phyloP scores from a whole-genome alignment of 2,329 filamentous ascomycete species.

The Sodiomyces alkalinus region DNA sequence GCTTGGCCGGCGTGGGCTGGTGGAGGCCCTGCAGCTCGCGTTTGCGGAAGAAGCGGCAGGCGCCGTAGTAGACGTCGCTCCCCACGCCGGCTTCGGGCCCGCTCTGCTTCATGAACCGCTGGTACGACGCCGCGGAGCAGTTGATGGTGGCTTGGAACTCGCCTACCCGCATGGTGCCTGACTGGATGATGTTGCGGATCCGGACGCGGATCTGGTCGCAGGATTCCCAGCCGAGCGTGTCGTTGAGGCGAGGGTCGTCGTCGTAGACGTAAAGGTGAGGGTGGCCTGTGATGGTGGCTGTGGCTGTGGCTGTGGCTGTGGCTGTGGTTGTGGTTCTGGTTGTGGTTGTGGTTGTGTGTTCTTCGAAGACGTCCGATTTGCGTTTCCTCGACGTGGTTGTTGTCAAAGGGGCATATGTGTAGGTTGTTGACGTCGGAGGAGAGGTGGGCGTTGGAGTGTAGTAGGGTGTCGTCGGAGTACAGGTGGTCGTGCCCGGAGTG shows the following conservation, averaged over 20 bases:
- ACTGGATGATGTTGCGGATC: slow-evolving; percentile 24
- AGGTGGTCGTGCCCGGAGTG: too few species aligned
- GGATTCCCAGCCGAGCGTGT: neutral
- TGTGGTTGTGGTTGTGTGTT: too few species aligned
- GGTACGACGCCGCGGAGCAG: slow-evolving; percentile 20
- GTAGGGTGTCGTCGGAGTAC: too few species aligned
- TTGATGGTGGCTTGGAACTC: slow-evolving; percentile 27
- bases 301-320: too few species aligned
- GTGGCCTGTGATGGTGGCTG: too few species aligned
- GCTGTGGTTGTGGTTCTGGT: too few species aligned
- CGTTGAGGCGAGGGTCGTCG: neutral
- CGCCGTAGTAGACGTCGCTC: slow-evolving; percentile 18
- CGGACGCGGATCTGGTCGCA: slow-evolving; percentile 6
- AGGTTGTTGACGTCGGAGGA: too few species aligned
- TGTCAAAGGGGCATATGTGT: too few species aligned
- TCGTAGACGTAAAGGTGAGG: neutral
- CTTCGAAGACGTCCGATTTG: slow-evolving; percentile 5
- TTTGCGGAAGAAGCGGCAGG: slow-evolving; percentile 31
- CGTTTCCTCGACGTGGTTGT: slow-evolving; percentile 4
- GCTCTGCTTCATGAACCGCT: slow-evolving; percentile 31
- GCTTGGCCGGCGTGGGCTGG: neutral
- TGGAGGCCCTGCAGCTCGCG: slow-evolving; percentile 29
- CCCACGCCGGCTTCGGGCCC: slow-evolving; percentile 20
- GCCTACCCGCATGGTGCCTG: slow-evolving; percentile 27
- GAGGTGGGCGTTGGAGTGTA: too few species aligned